Conservation (phyloP, 768 basidiomycete genomes). For the Rhizopogon roseolus region DNA sequence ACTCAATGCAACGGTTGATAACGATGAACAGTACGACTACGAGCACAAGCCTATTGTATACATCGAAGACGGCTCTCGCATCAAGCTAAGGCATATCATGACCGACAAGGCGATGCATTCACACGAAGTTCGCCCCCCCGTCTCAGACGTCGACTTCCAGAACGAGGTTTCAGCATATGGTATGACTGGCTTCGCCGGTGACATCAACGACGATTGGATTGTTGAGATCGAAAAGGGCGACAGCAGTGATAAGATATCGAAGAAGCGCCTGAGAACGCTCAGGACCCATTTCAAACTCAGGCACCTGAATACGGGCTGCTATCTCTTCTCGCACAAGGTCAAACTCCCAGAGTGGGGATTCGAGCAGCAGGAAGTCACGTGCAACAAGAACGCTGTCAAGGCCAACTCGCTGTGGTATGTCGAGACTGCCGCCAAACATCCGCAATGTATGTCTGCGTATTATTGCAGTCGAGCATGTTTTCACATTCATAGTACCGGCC, state of each 20-base stretch:
- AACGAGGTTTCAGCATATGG: constrained; percentile 97
- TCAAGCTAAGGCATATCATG: constrained; percentile 76
- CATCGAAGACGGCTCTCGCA: constrained; percentile 58
- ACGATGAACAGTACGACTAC: constrained; percentile 43
- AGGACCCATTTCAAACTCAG: constrained; percentile 78
- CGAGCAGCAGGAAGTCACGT: constrained; percentile 99
- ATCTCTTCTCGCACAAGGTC: constrained; percentile 96
- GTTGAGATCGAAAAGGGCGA: constrained; percentile 78
- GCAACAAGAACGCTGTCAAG: constrained; percentile 93
- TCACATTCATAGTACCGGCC: constrained; percentile 48
- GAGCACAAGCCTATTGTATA: constrained; percentile 50
- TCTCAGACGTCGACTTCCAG: constrained; percentile 98
- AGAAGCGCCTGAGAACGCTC: constrained; percentile 71
- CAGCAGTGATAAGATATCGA: constrained; percentile 59
- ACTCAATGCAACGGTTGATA: constrained; percentile 60
- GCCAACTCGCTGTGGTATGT: constrained; percentile 92
- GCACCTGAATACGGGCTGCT: constrained; percentile 88
- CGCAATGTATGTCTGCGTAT: constrained; percentile 45
- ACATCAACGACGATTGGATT: constrained; percentile 90
- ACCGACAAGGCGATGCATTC: constrained; percentile 91
- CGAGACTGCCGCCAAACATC: constrained; percentile 74
- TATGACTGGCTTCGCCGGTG: constrained; percentile 77
- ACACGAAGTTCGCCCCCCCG: constrained; percentile 90
- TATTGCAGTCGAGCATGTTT: background rate
- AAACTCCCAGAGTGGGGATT: constrained; percentile 97